These are phyloP conservation scores for Lactifluus pinguis DNA, from an alignment of 768 basidiomycete species.

Conservation along the genomic window DNA sequence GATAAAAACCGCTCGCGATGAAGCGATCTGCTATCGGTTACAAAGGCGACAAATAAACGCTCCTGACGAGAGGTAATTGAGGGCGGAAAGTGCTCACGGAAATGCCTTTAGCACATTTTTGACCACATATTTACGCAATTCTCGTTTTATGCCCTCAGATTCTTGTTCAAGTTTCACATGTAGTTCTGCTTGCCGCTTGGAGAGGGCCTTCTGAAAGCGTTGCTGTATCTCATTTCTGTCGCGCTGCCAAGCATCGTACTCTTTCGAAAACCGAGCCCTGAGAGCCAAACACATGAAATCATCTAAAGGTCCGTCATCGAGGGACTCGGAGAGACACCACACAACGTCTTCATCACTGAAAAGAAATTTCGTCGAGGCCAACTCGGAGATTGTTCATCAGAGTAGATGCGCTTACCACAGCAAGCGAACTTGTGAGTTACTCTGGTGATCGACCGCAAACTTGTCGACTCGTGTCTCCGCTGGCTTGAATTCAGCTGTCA, in stretches of 20 bases:
- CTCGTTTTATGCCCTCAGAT: not conserved
- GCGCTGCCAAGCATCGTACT: not conserved
- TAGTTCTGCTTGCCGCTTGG: not conserved
- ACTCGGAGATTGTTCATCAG: not conserved
- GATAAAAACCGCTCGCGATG: not conserved
- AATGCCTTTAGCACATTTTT: not conserved
- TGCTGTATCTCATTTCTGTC: not conserved
- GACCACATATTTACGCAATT: not conserved
- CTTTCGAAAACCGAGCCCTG: not conserved
- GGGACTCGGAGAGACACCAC: constrained; percentile 5
- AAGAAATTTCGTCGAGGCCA: not conserved
- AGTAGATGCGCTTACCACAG: not conserved
- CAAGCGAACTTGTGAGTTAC: not conserved
- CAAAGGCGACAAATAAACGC: not conserved
- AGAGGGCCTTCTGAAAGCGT: not conserved
- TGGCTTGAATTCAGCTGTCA: not conserved
- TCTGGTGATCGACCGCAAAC: not conserved
- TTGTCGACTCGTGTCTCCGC: not conserved
- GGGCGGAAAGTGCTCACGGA: not conserved
- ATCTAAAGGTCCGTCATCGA: constrained; percentile 7
- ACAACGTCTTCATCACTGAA: constrained; percentile 4
- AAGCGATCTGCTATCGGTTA: not conserved
- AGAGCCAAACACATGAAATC: not conserved
- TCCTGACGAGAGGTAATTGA: rapidly evolving
- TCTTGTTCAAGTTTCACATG: not conserved